These are phyloP conservation scores for Fusarium coffeatum DNA, from an alignment of 2,329 filamentous ascomycete species.

Conservation along the genomic window DNA sequence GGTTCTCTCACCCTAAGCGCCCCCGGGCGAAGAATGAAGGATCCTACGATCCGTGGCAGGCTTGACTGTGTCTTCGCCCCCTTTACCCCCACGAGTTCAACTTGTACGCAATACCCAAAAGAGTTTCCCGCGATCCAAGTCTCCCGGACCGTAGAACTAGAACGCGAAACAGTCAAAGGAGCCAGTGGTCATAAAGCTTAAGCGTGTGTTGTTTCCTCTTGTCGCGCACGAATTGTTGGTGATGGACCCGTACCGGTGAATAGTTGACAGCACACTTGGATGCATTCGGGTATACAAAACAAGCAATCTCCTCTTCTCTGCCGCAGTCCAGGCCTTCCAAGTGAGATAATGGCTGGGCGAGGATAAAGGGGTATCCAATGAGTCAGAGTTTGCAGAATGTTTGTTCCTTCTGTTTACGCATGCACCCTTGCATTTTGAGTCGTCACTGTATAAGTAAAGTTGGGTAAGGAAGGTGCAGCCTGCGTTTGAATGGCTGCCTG, in stretches of 20 bases:
- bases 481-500: not conserved
- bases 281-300: not conserved
- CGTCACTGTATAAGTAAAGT: no score
- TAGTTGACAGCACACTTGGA: not conserved
- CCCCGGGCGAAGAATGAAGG: not conserved
- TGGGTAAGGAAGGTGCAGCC: not conserved
- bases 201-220: not conserved
- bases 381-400: not conserved
- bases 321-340: no score
- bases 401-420: not conserved
- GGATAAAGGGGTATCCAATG: not conserved
- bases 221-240: not conserved
- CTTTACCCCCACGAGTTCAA: not conserved
- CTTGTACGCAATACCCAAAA: not conserved
- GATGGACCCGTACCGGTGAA: not conserved
- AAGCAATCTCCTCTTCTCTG: not conserved
- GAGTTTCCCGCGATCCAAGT: not conserved
- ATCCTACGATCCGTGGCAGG: not conserved
- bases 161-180: not conserved
- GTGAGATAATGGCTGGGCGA: no score
- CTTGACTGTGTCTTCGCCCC: not conserved
- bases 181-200: not conserved
- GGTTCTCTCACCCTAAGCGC: not conserved
- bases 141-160: not conserved
- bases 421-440: not conserved